Conservation (phyloP, 2,329 filamentous ascomycete genomes). For the Emmonsiellopsis sp. region DNA sequence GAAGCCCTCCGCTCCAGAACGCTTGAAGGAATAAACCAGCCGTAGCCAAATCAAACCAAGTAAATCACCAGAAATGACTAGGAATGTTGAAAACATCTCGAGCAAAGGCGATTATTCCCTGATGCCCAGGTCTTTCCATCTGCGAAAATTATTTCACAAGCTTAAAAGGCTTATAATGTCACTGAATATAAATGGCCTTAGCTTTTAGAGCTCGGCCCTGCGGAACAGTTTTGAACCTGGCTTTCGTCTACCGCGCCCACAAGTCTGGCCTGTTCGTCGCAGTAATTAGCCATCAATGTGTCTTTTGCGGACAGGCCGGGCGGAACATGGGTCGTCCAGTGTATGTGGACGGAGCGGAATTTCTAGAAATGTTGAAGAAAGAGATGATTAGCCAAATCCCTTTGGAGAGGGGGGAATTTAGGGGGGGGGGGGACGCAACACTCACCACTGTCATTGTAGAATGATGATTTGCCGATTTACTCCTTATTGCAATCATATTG, state of each 20-base stretch:
- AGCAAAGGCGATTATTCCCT: no score
- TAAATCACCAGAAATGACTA: no score
- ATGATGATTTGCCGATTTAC: conserved; percentile 11
- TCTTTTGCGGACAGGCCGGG: conserved; percentile 2
- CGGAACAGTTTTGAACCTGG: conserved; percentile 1
- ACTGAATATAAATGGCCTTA: conserved; percentile 14
- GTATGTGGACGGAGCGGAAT: conserved; percentile 5
- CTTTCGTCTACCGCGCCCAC: conserved; percentile 1
- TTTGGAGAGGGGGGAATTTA: not conserved
- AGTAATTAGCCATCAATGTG: conserved; percentile 3
- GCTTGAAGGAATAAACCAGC: no score
- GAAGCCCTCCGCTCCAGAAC: no score
- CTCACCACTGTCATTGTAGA: conserved; percentile 6
- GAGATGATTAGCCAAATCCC: no score
- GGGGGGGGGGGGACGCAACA: not conserved
- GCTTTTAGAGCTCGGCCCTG: not conserved
- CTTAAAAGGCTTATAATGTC: not conserved
- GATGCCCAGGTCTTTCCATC: not conserved
- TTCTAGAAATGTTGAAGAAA: not conserved
- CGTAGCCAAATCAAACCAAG: no score
- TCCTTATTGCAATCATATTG: conserved; percentile 28
- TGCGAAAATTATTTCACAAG: not conserved
- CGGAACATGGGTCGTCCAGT: conserved; percentile 5
- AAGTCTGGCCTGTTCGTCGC: conserved; percentile 5
- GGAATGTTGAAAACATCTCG: no score